Base-by-base conservation (phyloP, 345 rosid genomes). In the Dipteronia dyeriana region DNA sequence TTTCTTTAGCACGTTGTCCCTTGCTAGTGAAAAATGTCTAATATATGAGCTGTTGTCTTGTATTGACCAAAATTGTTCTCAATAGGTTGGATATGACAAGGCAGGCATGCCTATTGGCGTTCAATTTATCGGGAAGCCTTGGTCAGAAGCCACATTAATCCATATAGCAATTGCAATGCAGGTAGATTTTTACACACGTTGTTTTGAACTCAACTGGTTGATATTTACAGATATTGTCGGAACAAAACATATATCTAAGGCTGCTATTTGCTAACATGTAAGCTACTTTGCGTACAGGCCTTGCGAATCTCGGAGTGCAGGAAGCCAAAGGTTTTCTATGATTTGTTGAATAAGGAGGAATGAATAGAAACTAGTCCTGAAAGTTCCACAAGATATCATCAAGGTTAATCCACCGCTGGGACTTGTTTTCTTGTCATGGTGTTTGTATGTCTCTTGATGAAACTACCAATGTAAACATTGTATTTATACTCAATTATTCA, bases 91-190 rank as follows among this genome's bases (percentile, higher is more conserved):
- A 82, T 91, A 90, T 79, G 97, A 91, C 77, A 77, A 77, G 45
- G 80, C 65, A 31, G 91, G 92, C 4, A 70, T 91, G 84, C 97
- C 97, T 4, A 87, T 90, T 41, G 92, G 97, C 34, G 88, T 91
- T 47, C 97, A 91, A 60, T 88, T 91, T 61, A 90, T 88, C 2
- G 97, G 97, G 75, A 88, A 75, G 82, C 97, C 97, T 39, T 91
- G 97, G 97, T 90, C 92, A 26, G 97, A 91, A 56, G 56, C 94
- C 16, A 90, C 90, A 12, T 65, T 91, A 60, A 78, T 91, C 76
- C 91, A 85, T 17, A 67, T 90, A 65, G 92, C 92, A 56, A 82
- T 34, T 66, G 90, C 94, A 62, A 82, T 88, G 86, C 92, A 91
- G 97, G 97, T 88, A 53, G 10, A 8, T 51, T 56, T n/a, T 13